Evolutionary conservation across 768 basidiomycete species (phyloP).

Genomic region (Suillus sp.): DNA sequence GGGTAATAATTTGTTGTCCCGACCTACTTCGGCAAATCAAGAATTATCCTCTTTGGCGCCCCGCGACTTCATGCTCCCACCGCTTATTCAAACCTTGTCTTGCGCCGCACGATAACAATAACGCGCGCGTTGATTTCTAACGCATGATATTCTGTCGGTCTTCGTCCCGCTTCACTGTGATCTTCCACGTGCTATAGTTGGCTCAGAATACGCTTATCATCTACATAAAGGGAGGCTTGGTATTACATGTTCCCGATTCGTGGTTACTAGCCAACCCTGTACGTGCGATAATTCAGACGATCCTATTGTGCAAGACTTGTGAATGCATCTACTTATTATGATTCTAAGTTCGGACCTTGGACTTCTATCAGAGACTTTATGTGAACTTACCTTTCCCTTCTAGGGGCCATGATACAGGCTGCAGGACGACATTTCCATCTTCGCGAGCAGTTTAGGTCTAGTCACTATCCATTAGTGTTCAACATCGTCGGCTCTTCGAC

Average conservation of each 20-base stretch:
- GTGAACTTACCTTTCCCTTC: not conserved
- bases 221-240: not conserved
- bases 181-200: not conserved
- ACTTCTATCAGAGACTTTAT: not conserved
- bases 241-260: not conserved
- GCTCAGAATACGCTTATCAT: not conserved
- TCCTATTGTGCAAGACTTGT: not conserved
- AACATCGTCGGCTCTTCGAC: not conserved
- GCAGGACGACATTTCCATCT: not conserved
- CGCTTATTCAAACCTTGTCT: not conserved
- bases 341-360: not conserved
- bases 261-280: not conserved
- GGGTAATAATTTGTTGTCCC: not conserved
- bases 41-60: not conserved
- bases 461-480: too few relatives aligned
- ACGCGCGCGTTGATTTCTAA: not conserved
- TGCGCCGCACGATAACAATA: not conserved
- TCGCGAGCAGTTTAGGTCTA: not conserved
- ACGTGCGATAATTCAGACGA: not conserved
- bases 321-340: not conserved
- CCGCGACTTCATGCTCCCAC: not conserved
- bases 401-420: not conserved
- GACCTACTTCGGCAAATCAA: slow-evolving; percentile 4
- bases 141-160: not conserved
- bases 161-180: not conserved